Evolutionary conservation across 305 asterid genomes (phyloP).

Genomic region (Andrographis paniculata): DNA sequence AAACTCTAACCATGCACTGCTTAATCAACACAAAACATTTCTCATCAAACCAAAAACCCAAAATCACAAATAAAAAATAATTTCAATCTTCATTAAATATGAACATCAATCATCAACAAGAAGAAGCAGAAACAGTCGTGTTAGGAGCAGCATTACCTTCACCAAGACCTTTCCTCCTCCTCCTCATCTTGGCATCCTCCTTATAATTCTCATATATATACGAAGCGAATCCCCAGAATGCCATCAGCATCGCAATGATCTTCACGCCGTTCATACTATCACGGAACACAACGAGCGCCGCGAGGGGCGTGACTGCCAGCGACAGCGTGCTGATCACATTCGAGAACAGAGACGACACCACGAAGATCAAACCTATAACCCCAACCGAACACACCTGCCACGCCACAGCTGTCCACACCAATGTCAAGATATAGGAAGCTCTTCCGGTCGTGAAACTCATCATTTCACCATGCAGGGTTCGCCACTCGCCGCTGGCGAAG

Average conservation of each 20-base stretch:
- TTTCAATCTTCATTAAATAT: no score
- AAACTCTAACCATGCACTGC: no score
- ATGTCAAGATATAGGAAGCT: conserved; percentile 57
- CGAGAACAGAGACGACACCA: conserved; percentile 80
- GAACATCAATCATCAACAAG: no score
- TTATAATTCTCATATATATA: conserved; percentile 79
- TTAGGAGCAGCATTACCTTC: no score
- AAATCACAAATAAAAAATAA: neutral
- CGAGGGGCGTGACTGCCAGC: conserved; percentile 78
- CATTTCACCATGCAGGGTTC: conserved; percentile 55
- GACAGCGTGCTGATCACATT: conserved; percentile 89
- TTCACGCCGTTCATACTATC: conserved; percentile 75
- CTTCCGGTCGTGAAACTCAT: conserved; percentile 41
- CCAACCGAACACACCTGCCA: conserved; percentile 93
- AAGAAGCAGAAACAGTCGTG: no score
- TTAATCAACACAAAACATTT: no score
- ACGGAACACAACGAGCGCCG: conserved; percentile 59
- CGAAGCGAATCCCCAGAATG: conserved; percentile 75
- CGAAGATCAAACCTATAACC: conserved; percentile 74
- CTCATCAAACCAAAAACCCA: no score
- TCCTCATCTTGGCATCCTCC: conserved; percentile 43
- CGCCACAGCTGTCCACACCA: conserved; percentile 70
- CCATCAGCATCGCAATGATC: conserved; percentile 69
- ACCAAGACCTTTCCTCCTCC: neutral
- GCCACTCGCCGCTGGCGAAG: conserved; percentile 88